A percentile compares a stretch with the other conserved stretches of the same genome.
Evolutionary conservation across 2,329 filamentous ascomycete species (phyloP).

Genomic region (Pseudovirgaria hyperparasitica): DNA sequence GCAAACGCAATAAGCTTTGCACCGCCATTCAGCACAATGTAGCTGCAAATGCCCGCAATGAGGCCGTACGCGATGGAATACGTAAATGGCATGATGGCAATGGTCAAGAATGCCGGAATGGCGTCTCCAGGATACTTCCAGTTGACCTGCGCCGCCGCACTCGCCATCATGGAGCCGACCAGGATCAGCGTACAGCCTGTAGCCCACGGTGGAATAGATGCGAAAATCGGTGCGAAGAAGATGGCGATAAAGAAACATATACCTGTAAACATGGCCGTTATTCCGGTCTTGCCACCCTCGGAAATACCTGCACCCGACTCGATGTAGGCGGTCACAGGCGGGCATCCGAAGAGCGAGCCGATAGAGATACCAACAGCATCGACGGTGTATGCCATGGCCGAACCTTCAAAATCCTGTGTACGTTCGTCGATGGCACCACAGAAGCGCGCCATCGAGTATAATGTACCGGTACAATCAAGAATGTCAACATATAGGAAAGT

Average conservation of each 20-base stretch:
- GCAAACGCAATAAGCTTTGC: conserved; percentile 56
- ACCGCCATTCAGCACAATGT: conserved; percentile 60
- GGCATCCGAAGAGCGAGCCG: conserved; percentile 62
- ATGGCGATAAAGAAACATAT: conserved; percentile 76
- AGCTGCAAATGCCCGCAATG: conserved; percentile 66
- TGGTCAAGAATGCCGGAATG: conserved; percentile 71
- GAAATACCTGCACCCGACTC: conserved; percentile 85
- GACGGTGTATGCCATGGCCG: conserved; percentile 69
- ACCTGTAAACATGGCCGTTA: conserved; percentile 70
- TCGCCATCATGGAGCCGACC: conserved; percentile 79
- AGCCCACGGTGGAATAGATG: conserved; percentile 79
- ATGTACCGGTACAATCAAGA: conserved; percentile 71
- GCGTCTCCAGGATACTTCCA: conserved; percentile 73
- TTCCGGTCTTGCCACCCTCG: conserved; percentile 71
- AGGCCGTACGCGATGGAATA: conserved; percentile 82
- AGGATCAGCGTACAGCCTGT: conserved; percentile 81
- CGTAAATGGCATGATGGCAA: conserved; percentile 79
- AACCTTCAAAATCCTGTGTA: conserved; percentile 80
- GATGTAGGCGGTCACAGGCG: conserved; percentile 76
- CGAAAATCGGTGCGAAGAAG: conserved; percentile 85
- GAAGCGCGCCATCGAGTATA: conserved; percentile 84
- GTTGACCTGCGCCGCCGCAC: conserved; percentile 70
- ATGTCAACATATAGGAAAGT: conserved; percentile 89
- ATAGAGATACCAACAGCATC: conserved; percentile 74
- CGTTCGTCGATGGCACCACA: conserved; percentile 66